Evolutionary conservation across 1,139 yeast genomes (phyloP).

Genomic region (Blastobotrys capitulatus): DNA sequence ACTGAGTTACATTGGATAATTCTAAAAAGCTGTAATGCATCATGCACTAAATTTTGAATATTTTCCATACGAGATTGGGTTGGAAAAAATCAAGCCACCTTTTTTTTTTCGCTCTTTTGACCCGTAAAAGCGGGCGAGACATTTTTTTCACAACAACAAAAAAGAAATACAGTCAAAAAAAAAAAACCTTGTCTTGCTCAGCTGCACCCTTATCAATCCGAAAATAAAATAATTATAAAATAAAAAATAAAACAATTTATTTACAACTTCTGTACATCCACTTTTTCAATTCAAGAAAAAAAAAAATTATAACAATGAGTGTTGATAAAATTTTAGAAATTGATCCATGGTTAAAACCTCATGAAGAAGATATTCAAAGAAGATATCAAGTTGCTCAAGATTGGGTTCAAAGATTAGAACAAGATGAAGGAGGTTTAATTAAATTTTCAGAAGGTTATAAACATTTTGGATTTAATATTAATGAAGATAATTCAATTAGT

Average conservation of each 20-base stretch:
- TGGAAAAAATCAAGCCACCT: background rate
- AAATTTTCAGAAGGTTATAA: constrained; percentile 58
- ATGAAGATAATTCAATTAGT: constrained; percentile 45
- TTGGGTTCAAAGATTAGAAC: constrained; percentile 47
- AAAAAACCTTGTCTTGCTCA: background rate
- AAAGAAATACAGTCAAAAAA: too few species aligned
- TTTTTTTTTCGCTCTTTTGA: background rate
- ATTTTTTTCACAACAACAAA: background rate
- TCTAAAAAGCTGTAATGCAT: too few species aligned
- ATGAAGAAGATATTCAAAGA: constrained; percentile 51
- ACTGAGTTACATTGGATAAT: too few species aligned
- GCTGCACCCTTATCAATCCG: background rate
- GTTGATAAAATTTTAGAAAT: constrained; percentile 38
- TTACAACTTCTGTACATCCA: background rate
- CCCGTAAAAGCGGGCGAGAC: background rate
- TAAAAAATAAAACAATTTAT: too few species aligned
- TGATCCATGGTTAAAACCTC: constrained; percentile 90
- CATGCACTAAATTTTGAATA: too few species aligned
- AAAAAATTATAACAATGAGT: background rate
- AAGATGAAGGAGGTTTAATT: constrained; percentile 43
- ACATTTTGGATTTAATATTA: constrained; percentile 69
- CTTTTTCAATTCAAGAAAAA: background rate
- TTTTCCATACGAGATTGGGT: too few species aligned
- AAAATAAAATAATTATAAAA: background rate
- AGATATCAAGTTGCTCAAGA: constrained; percentile 52